Evolutionary conservation across 306 rosid genomes (phyloP).

Genomic region (Vigna angularis): DNA sequence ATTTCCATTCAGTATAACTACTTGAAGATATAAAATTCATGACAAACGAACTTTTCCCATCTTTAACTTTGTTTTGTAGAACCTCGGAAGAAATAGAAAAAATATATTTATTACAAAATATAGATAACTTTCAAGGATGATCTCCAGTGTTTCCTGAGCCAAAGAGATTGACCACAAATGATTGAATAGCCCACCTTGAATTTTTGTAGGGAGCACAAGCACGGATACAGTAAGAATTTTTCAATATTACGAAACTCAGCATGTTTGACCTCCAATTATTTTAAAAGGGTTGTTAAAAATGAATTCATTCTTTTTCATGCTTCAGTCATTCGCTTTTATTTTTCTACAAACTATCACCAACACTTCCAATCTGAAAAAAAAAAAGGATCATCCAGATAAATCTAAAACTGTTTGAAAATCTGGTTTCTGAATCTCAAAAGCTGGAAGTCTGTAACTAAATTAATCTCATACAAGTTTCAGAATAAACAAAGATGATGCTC

Average conservation of each 20-base stretch:
- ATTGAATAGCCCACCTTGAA: neutral
- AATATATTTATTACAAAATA: neutral
- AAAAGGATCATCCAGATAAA: neutral
- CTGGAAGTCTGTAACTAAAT: conserved; percentile 6
- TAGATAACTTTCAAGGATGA: conserved; percentile 9
- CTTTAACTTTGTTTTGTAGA: neutral
- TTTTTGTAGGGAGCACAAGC: conserved; percentile 14
- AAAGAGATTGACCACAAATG: neutral
- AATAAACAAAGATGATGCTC: conserved; percentile 12
- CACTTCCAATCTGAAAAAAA: neutral
- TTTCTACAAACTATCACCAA: conserved; percentile 21
- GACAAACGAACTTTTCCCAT: neutral
- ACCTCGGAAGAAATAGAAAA: neutral
- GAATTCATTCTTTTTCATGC: neutral
- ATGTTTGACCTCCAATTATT: conserved; percentile 2
- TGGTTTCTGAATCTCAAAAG: conserved; percentile 28
- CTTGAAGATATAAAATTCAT: neutral
- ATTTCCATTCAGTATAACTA: neutral
- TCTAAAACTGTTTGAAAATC: neutral
- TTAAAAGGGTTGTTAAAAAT: neutral
- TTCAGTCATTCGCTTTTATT: neutral
- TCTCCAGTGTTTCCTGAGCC: conserved; percentile 12
- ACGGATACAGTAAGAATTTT: neutral
- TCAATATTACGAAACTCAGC: neutral
- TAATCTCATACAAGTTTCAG: neutral